Conservation (phyloP, 1,139 yeast genomes). For the Groenewaldozyma auringiensis region DNA sequence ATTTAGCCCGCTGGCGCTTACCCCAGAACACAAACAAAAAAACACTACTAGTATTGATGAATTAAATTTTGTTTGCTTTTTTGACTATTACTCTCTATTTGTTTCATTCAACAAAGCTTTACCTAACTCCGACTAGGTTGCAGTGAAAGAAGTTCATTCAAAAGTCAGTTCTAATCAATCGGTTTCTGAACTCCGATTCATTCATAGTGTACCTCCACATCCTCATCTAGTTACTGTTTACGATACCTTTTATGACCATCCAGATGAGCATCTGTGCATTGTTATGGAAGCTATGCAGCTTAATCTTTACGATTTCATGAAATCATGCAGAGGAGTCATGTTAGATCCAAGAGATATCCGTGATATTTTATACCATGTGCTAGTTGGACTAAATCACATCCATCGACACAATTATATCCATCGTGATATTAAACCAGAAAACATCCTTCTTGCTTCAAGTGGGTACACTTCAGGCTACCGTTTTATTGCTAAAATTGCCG, state of each 20-base stretch:
- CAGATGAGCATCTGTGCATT: slow-evolving; percentile 55
- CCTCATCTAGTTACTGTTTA: slow-evolving; percentile 61
- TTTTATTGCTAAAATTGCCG: slow-evolving; percentile 75
- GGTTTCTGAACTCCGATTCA: slow-evolving; percentile 38
- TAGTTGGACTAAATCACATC: slow-evolving; percentile 73
- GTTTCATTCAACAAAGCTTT: background rate
- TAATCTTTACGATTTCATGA: slow-evolving; percentile 53
- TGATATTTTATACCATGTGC: slow-evolving; percentile 58
- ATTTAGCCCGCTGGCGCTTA: background rate
- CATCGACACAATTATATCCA: slow-evolving; percentile 72
- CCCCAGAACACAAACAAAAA: slow-evolving; percentile 24
- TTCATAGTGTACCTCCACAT: slow-evolving; percentile 63
- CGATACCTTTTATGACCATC: slow-evolving; percentile 69
- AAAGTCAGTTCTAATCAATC: background rate
- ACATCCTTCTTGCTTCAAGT: slow-evolving; percentile 56
- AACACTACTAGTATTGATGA: slow-evolving; percentile 24
- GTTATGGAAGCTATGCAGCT: slow-evolving; percentile 87
- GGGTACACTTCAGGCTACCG: slow-evolving; percentile 15
- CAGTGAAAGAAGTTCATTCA: slow-evolving; percentile 59
- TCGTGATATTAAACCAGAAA: slow-evolving; percentile 90
- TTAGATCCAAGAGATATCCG: slow-evolving; percentile 55
- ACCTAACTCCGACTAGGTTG: slow-evolving; percentile 39
- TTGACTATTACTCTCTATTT: too few species aligned
- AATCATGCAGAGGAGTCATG: slow-evolving; percentile 37
- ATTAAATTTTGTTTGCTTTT: too few species aligned